Conservation (phyloP, 495 filamentous ascomycete species). For the Parathielavia hyrcaniae region DNA sequence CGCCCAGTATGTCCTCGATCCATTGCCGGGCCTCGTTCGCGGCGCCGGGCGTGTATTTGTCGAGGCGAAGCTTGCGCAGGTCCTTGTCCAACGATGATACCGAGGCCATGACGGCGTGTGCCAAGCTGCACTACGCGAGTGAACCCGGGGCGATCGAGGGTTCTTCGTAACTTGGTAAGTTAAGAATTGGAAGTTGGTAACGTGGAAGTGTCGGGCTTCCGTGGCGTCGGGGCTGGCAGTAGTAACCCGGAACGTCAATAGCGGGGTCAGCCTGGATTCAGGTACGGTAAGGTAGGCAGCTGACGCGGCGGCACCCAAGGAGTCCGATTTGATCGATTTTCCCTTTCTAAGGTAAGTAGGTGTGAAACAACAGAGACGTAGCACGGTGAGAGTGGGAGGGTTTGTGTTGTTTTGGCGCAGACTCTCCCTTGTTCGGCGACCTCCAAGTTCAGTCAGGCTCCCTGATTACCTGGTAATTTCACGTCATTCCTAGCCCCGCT, state of each 20-base stretch:
- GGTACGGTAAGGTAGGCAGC: not conserved
- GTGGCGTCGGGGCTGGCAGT: not conserved
- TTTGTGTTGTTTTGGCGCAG: not conserved
- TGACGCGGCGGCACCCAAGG: not conserved
- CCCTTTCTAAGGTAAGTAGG: no score
- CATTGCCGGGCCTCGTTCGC: slow-evolving; percentile 79
- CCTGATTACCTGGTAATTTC: not conserved
- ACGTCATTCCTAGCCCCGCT: slow-evolving; percentile 8
- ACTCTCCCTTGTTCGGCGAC: not conserved
- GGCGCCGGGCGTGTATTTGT: slow-evolving; percentile 88
- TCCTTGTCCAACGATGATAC: slow-evolving; percentile 93
- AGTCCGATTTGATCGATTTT: not conserved
- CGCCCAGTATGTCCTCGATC: slow-evolving; percentile 78
- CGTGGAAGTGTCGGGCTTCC: slow-evolving; percentile 5
- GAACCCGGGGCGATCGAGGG: no score
- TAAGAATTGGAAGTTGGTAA: no score
- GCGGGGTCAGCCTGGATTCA: no score
- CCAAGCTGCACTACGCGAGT: no score
- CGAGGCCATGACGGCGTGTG: slow-evolving; percentile 64
- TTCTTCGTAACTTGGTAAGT: no score
- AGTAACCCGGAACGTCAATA: not conserved
- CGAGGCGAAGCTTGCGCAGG: slow-evolving; percentile 84
- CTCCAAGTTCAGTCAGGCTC: no score
- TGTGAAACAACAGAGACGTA: not conserved
- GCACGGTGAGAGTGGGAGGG: not conserved